These are phyloP conservation scores for Bipolaris victoriae DNA, from an alignment of 2,329 filamentous ascomycete genomes.

Conservation along the genomic window DNA sequence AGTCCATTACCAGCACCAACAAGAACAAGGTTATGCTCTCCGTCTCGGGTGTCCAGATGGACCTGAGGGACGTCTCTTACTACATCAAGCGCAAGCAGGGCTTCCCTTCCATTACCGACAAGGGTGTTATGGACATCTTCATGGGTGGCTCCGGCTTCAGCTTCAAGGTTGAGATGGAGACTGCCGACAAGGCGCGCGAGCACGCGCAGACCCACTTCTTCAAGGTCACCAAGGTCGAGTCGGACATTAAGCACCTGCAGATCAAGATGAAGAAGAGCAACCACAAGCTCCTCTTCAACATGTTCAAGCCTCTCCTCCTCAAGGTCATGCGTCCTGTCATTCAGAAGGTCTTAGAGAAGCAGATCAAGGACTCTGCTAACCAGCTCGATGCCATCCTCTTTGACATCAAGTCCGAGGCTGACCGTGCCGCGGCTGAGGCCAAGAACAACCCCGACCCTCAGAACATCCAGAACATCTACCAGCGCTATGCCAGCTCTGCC, in stretches of 20 bases:
- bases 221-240: conserved; percentile 88
- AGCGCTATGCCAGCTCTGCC: conserved; percentile 77
- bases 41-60: conserved; percentile 89
- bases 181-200: conserved; percentile 65
- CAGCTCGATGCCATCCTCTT: conserved; percentile 75
- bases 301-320: conserved; percentile 87
- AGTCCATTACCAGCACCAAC: conserved; percentile 79
- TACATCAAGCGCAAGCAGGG: conserved; percentile 95
- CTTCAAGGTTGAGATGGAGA: conserved; percentile 89
- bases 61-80: conserved; percentile 79
- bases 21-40: conserved; percentile 86
- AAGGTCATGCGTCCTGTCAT: conserved; percentile 83
- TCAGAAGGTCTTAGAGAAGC: conserved; percentile 86
- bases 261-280: conserved; percentile 94
- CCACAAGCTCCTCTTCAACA: conserved; percentile 85
- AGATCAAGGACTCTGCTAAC: conserved; percentile 82
- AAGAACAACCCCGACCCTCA: conserved; percentile 70
- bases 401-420: conserved; percentile 81
- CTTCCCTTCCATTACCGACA: conserved; percentile 86
- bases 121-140: conserved; percentile 85
- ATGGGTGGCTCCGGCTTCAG: conserved; percentile 86
- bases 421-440: conserved; percentile 70
- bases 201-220: conserved; percentile 81
- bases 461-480: conserved; percentile 81
- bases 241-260: conserved; percentile 79